A percentile compares a stretch with the other conserved stretches of the same genome.
Evolutionary conservation across 179 eudicot genomes (phyloP).

Genomic region (Beta lomatogona): DNA sequence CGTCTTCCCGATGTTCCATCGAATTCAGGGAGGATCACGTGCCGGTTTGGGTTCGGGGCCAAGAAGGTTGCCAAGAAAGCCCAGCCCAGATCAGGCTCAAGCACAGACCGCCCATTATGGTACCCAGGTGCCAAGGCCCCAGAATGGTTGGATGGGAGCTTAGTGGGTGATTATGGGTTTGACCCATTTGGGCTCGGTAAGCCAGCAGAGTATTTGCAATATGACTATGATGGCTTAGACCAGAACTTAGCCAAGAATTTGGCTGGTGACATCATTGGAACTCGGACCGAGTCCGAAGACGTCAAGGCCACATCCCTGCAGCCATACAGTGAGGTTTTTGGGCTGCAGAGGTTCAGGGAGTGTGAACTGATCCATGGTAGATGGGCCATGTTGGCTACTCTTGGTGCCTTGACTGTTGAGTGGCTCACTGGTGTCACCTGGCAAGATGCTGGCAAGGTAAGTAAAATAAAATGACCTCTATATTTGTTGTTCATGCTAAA

Average conservation of each 20-base stretch:
- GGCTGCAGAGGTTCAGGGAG: slow-evolving; percentile 92
- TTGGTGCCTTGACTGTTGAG: slow-evolving; percentile 90
- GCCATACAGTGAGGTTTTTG: slow-evolving; percentile 91
- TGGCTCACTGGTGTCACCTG: slow-evolving; percentile 94
- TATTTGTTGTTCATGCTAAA: neutral
- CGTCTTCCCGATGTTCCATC: slow-evolving; percentile 52
- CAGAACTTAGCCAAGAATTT: slow-evolving; percentile 88
- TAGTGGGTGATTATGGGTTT: slow-evolving; percentile 89
- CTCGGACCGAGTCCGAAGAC: slow-evolving; percentile 66
- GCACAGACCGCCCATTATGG: slow-evolving; percentile 80
- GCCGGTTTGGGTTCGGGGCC: slow-evolving; percentile 74
- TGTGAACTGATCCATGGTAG: slow-evolving; percentile 94
- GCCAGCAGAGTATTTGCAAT: slow-evolving; percentile 93
- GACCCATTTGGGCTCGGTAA: slow-evolving; percentile 95
- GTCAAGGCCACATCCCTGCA: slow-evolving; percentile 74
- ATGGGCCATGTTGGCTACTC: slow-evolving; percentile 99
- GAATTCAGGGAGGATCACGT: slow-evolving; percentile 48
- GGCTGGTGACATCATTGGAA: slow-evolving; percentile 79
- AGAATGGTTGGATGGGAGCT: slow-evolving; percentile 65
- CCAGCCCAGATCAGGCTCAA: slow-evolving; percentile 19
- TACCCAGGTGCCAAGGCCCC: slow-evolving; percentile 90
- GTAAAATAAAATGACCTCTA: neutral
- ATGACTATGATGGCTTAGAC: slow-evolving; percentile 74
- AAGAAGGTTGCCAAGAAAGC: slow-evolving; percentile 59
- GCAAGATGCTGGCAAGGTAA: slow-evolving; percentile 99